Evolutionary conservation across 176 grass and related monocot species (phyloP).

Genomic region (Zea luxurians): DNA sequence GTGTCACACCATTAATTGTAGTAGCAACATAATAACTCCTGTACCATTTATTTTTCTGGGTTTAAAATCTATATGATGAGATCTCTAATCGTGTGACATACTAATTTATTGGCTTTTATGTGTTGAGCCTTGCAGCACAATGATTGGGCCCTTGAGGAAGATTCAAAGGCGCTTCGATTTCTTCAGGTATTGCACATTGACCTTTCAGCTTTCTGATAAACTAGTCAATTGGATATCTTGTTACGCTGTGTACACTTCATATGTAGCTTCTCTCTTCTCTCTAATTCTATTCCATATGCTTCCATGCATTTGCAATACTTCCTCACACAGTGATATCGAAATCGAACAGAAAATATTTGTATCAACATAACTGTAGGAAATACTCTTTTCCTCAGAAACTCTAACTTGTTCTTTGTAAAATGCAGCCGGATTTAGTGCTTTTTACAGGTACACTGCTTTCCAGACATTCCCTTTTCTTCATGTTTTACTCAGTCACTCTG

Average conservation of each 20-base stretch:
- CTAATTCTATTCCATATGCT: conserved; percentile 27
- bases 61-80: conserved; percentile 1
- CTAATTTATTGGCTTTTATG: conserved; percentile 29
- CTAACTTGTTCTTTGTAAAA: conserved; percentile 49
- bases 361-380: conserved; percentile 5
- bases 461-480: neutral
- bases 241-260: conserved; percentile 3
- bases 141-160: conserved; percentile 87
- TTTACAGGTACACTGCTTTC: conserved; percentile 65
- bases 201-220: conserved; percentile 8
- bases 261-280: conserved; percentile 9
- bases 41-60: conserved; percentile 2
- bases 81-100: neutral
- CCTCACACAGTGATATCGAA: neutral
- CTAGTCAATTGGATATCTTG: conserved; percentile 1
- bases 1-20: conserved; percentile 17
- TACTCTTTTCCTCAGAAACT: conserved; percentile 32
- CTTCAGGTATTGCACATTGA: conserved; percentile 56
- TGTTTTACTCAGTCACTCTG: conserved; percentile 5
- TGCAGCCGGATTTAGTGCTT: conserved; percentile 93
- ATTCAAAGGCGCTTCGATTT: conserved; percentile 79
- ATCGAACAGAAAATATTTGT: neutral
- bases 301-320: neutral
- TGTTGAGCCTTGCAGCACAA: conserved; percentile 66
- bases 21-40: neutral